Base-by-base conservation (phyloP, 768 basidiomycete species). In the Mycena albidolilacea region DNA sequence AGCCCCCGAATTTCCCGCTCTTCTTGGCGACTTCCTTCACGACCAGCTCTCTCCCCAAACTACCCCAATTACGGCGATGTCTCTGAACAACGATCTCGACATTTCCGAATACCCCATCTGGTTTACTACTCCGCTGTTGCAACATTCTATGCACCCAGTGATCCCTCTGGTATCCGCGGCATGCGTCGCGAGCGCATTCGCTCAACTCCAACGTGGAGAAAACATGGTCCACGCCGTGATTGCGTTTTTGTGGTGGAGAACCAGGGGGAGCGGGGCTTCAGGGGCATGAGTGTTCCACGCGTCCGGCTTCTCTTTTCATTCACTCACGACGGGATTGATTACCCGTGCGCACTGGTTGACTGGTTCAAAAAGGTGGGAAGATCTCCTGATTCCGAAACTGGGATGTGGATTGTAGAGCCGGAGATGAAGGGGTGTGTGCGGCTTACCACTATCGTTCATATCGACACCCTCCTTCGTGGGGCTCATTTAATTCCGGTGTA, bases 1-100 rank as follows among this genome's bases (percentile, higher is more conserved):
- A 3, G 59, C 75, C 7, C 78, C 77, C 3, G 1, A 37, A 3
- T 71, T 80, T 17, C 69, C 75, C 0, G 71, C 0, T 75, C n/a
- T n/a, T 80, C 7, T 55, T 76, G 1, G 72, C 69, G 35, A 71
- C 1, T 80, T 80, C 54, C 73, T 81, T 10, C 52, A 54, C 5
- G 77, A 79, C 37, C 80, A 80, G 38, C 68, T 78, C n/a, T n/a
- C n/a, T n/a, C n/a, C n/a, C n/a, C n/a, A n/a, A n/a, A n/a, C n/a
- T n/a, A n/a, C n/a, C n/a, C n/a, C n/a, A n/a, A n/a, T n/a, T n/a
- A n/a, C n/a, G n/a, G n/a, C n/a, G n/a, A n/a, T n/a, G n/a, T n/a
- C n/a, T n/a, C n/a, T n/a, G n/a, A n/a, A n/a, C n/a, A n/a, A n/a
- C n/a, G n/a, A n/a, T n/a, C n/a, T n/a, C 19, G 41, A 43, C 12